Evolutionary conservation across 805 yeast genomes (phyloP), one percentile per base, ranked within the genome.

Genomic region (Candida xiaguanensis): DNA sequence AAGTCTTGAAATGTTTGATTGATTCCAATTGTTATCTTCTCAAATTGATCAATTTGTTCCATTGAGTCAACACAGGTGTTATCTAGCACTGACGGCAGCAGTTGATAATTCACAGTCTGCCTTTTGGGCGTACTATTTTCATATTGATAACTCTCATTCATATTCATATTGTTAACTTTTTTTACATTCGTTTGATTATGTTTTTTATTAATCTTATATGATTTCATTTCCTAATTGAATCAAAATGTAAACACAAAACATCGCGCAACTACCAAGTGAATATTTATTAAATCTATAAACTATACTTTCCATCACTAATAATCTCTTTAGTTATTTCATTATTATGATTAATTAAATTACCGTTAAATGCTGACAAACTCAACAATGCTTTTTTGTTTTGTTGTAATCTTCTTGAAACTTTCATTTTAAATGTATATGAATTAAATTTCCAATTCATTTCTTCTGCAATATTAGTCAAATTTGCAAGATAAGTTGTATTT

Each of bases 1-100:
- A 78, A 53, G 37, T 73, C 70, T 46, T 44, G 47, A 13, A 68
- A 57, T 7, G 72, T 61, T n/a, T 48, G 46, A 39, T 59, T 58
- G n/a, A 68, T 66, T 25, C 63, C 58, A 18, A 52, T 41, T 3
- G 63, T 56, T 13, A 67, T 63, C 17, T 50, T 39, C 28, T 65
- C 67, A 33, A 66, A 55, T 29, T 55, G 56, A 15, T 46, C 39
- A 18, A 16, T 17, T 27, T 24, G 28, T 15, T 19, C n/a, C 14
- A 19, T 19, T n/a, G 15, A 19, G 25, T 34, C 38, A 6, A 34
- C 24, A 13, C 11, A 18, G 5, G 38, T 35, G 28, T 20, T 11
- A 35, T 35, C 14, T 8, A 7, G 26, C 3, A 25, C 3, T 3
- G 35, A 22, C 4, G 36, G 36, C 36, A 33, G 36, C 29, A 33